Conservation (phyloP, 805 yeast species). For the Nakazawaea wyomingensis region DNA sequence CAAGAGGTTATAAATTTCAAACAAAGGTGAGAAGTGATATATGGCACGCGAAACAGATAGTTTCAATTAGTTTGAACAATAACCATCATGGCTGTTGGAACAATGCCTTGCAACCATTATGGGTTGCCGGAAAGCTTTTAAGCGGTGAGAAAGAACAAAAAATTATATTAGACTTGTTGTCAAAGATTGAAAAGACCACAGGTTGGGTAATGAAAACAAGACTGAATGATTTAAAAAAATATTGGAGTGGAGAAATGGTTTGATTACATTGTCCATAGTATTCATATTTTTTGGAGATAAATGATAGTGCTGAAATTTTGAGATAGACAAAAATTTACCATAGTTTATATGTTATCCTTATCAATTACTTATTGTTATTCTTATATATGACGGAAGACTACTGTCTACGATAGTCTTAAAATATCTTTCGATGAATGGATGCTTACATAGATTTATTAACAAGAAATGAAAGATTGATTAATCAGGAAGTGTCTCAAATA, state of each 20-base stretch:
- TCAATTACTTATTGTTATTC: too few relatives aligned
- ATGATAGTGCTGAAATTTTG: too few relatives aligned
- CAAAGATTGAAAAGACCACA: conserved; percentile 19
- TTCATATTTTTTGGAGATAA: too few relatives aligned
- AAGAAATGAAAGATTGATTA: too few relatives aligned
- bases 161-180: conserved; percentile 18
- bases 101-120: conserved; percentile 23
- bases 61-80: conserved; percentile 3
- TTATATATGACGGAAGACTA: too few relatives aligned
- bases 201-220: conserved; percentile 22
- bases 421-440: too few relatives aligned
- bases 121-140: conserved; percentile 23
- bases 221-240: conserved; percentile 18
- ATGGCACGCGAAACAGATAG: conserved; percentile 9
- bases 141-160: conserved; percentile 22
- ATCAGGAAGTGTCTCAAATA: too few relatives aligned
- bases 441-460: too few relatives aligned
- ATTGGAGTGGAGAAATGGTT: conserved; percentile 23
- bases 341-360: too few relatives aligned
- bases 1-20: conserved; percentile 25
- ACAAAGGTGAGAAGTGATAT: conserved; percentile 11
- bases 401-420: too few relatives aligned
- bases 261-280: conserved; percentile 40
- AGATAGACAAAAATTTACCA: too few relatives aligned
- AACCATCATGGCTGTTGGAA: conserved; percentile 20